These are phyloP conservation scores for Fimicolochytrium jonesii DNA, from an alignment of 192 early-diverging fungal species.

Conservation along the genomic window DNA sequence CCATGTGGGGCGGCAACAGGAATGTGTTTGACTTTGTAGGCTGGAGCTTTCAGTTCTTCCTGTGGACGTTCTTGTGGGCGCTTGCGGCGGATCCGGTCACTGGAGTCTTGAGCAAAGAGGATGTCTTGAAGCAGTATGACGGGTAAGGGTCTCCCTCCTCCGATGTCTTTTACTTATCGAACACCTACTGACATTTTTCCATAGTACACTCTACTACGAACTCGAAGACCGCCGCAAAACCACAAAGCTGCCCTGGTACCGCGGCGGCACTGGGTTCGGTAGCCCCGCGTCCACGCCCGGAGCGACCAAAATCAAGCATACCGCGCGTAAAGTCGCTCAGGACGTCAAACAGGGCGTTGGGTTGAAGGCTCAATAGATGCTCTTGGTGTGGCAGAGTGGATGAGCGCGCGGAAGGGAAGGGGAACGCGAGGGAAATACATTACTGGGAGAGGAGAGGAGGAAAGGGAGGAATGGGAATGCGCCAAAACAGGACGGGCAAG, in stretches of 20 bases:
- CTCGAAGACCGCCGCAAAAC: not conserved
- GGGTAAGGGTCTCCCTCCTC: not conserved
- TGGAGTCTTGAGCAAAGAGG: constrained; percentile 4
- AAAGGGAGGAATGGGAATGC: too few relatives aligned
- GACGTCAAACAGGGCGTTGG: too few relatives aligned
- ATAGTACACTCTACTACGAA: constrained; percentile 9
- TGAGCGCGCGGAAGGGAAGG: too few relatives aligned
- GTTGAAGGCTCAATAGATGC: too few relatives aligned
- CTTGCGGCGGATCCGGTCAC: constrained; percentile 1
- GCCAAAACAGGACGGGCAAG: too few relatives aligned
- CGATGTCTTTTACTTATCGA: not conserved
- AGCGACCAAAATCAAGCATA: too few relatives aligned
- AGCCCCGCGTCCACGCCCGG: too few relatives aligned
- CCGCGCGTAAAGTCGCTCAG: too few relatives aligned
- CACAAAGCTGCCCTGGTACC: constrained; percentile 3
- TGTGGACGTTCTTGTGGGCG: constrained; percentile 12
- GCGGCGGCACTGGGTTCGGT: constrained; percentile 5
- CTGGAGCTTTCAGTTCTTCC: constrained; percentile 14
- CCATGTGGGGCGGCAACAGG: constrained; percentile 8
- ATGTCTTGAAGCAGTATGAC: constrained; percentile 12
- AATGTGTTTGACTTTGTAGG: constrained; percentile 3
- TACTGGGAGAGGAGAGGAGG: too few relatives aligned
- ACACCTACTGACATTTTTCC: not conserved
- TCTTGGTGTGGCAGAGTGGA: too few relatives aligned
- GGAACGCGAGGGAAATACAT: too few relatives aligned